Percentiles rank a stretch among this genome's conserved stretches.
These are phyloP conservation scores for Aureobasidium leucospermi DNA, from an alignment of 2,329 filamentous ascomycete genomes.

Conservation along the genomic window DNA sequence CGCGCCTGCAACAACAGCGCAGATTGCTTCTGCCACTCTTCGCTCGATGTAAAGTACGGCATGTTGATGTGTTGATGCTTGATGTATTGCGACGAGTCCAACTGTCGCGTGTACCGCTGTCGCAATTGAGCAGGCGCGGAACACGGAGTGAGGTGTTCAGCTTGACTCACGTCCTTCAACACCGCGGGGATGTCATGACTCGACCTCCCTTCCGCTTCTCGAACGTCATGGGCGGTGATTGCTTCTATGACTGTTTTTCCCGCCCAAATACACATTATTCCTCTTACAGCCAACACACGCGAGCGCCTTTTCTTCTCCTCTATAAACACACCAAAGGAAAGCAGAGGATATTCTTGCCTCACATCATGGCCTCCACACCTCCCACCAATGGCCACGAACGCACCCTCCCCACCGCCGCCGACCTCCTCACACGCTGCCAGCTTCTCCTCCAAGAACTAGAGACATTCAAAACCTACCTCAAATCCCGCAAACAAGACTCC, in stretches of 20 bases:
- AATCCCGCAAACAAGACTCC: conserved; percentile 29
- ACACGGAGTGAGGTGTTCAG: too few species aligned
- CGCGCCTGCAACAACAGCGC: conserved; percentile 77
- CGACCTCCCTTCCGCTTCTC: too few species aligned
- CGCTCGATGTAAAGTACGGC: conserved; percentile 73
- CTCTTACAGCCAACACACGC: background rate
- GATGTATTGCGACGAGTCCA: background rate
- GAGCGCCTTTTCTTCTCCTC: background rate
- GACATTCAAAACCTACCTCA: conserved; percentile 29
- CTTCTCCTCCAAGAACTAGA: conserved; percentile 35
- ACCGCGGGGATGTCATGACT: background rate
- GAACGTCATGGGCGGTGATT: too few species aligned
- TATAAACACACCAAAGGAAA: background rate
- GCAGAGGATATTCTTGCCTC: background rate
- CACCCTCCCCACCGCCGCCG: conserved; percentile 10
- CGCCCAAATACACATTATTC: too few species aligned
- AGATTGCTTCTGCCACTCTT: conserved; percentile 89
- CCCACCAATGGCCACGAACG: background rate
- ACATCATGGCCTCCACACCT: background rate
- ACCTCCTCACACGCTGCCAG: conserved; percentile 32
- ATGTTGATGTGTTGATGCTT: conserved; percentile 39
- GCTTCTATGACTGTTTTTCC: too few species aligned
- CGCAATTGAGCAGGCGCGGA: background rate
- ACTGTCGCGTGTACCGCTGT: background rate
- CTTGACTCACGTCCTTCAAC: background rate